A percentile compares a stretch with the other conserved stretches of the same genome.
phyloP scores from a whole-genome alignment of 768 basidiomycete genomes.

The Boletus pseudo-olivaceus region DNA sequence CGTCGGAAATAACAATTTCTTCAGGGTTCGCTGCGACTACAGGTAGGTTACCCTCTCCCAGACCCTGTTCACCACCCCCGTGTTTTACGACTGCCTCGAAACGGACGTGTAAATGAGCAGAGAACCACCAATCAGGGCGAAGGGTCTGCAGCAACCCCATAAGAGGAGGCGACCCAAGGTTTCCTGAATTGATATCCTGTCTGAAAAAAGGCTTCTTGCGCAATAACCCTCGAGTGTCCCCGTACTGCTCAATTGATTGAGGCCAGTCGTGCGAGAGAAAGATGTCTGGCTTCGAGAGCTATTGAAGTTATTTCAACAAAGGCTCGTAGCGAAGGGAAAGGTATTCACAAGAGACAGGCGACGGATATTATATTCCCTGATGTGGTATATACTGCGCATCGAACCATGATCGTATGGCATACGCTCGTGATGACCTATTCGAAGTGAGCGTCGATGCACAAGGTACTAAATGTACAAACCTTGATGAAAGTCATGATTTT shows the following conservation, averaged over 20 bases:
- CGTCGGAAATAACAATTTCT: conserved; percentile 39
- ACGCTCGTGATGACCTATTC: conserved; percentile 71
- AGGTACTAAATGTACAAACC: conserved; percentile 39
- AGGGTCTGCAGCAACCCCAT: conserved; percentile 71
- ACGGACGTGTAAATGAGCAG: conserved; percentile 86
- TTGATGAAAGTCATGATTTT: conserved; percentile 63
- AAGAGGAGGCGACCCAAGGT: conserved; percentile 83
- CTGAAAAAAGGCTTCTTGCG: conserved; percentile 76
- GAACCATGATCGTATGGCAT: conserved; percentile 73
- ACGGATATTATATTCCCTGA: conserved; percentile 79
- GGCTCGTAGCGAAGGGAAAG: not conserved
- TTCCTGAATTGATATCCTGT: conserved; percentile 60
- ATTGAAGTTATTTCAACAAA: not conserved
- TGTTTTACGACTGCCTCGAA: conserved; percentile 72
- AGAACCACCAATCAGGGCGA: conserved; percentile 85
- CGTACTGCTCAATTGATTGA: conserved; percentile 74
- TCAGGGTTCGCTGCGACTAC: conserved; percentile 31
- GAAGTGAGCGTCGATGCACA: conserved; percentile 1
- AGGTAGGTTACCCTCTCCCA: not conserved
- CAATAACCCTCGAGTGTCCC: conserved; percentile 63
- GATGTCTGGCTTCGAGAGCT: conserved; percentile 63
- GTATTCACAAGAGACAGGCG: conserved; percentile 66
- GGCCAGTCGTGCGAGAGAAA: conserved; percentile 99
- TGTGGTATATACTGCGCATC: conserved; percentile 86
- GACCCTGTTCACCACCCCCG: conserved; percentile 7